Evolutionary conservation across 1,139 yeast species (phyloP), one percentile per base, ranked within the genome.

Genomic region (Dujonia santamariae): DNA sequence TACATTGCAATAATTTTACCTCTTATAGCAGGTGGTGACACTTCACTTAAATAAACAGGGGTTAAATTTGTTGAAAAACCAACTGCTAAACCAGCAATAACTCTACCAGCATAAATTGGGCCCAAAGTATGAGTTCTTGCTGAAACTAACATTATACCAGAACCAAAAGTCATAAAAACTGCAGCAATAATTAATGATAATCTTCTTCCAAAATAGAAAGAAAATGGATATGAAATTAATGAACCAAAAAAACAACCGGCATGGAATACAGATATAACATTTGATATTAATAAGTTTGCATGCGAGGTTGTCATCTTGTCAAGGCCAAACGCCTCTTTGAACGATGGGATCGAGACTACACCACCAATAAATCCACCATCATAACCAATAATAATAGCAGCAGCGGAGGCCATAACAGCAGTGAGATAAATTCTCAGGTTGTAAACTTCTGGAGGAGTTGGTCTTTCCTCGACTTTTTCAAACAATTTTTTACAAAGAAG

Each of bases 291-390:
- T 30, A 28, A 40, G 28, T 48, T 51, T 14, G 61, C 51, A 29
- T 61, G 60, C 15, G 36, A 13, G 2, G 48, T 36, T 16, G 50
- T 32, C 46, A 49, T 46, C 16, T 35, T 38, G 39, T 56, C 59
- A 30, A 67, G 53, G 5, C 63, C 62, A 45, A 67, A 67, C 41
- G 63, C 70, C 5, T 47, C 25, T 39, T 47, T 47, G 41, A 67
- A 67, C 2, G 69, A 57, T n/a, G 49, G 53, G 18, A 67, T 48
- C 0, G 69, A 63, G 27, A 65, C 64, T 2, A 69, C 59, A 5
- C 72, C 72, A 6, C 72, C 72, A 35, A 67, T 65, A 36, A 63
- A 65, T 6, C 70, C 72, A 14, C 69, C 64, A 36, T 67, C 73
- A 41, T 67, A 66, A 13, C 73, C 73, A 40, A 59, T 59, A 34